Conservation (phyloP, 495 filamentous ascomycete species). For the Daldinia decipiens region DNA sequence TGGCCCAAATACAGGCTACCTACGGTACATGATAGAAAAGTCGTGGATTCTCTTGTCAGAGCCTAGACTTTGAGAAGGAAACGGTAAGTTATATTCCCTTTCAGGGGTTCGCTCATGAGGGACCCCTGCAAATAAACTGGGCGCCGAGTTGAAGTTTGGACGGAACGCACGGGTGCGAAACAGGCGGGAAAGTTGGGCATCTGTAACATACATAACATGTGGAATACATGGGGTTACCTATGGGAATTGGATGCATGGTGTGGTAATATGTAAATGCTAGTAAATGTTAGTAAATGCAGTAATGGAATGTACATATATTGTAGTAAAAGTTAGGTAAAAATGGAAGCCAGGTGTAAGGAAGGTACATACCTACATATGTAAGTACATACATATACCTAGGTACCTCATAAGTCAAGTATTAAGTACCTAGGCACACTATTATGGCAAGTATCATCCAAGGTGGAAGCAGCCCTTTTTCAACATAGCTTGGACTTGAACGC, state of each 20-base stretch:
- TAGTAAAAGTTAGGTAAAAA: not conserved
- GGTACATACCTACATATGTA: not conserved
- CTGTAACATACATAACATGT: conserved; percentile 1
- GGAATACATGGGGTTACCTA: conserved; percentile 8
- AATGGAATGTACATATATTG: not conserved
- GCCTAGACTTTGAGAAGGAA: conserved; percentile 24
- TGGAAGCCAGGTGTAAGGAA: conserved; percentile 11
- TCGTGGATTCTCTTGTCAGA: conserved; percentile 4
- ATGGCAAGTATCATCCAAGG: not conserved
- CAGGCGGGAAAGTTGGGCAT: conserved; percentile 17
- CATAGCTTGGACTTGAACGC: conserved; percentile 24
- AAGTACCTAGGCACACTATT: too few relatives aligned
- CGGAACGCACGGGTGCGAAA: conserved; percentile 24
- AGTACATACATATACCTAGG: not conserved
- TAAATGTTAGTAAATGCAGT: not conserved
- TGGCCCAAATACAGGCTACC: too few relatives aligned
- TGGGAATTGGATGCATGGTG: conserved; percentile 16
- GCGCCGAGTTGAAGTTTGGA: conserved; percentile 18
- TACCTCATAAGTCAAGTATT: too few relatives aligned
- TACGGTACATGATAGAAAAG: conserved; percentile 2
- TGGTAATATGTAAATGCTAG: not conserved
- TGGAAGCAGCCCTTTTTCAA: not conserved
- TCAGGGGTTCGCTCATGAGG: conserved; percentile 29
- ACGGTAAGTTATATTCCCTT: not conserved
- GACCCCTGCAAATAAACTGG: conserved; percentile 21